Base-by-base conservation (phyloP, 2,329 filamentous ascomycete species). In the Acrodontium crateriforme region DNA sequence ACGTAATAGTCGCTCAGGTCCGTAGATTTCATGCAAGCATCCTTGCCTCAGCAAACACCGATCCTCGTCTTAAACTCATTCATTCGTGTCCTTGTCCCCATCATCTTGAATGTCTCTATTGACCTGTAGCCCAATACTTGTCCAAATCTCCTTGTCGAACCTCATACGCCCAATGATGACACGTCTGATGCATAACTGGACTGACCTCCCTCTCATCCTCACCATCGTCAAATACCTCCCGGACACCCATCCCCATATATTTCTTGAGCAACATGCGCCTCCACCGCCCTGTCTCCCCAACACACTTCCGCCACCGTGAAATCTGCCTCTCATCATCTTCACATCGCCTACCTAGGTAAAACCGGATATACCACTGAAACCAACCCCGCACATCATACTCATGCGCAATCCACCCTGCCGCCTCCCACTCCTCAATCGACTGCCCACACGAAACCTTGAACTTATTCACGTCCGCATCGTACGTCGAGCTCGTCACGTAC, bases 341-440 rank as follows among this genome's bases (percentile, higher is more conserved):
- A 36, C 65, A 66, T 15, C 66, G 46, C 20, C 65, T 40, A 0
- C 65, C 65, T 13, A 51, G 52, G 45, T 60, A 69, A 43, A 68
- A 69, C 0, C 64, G 56, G 26, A 57, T 60, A 41, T 68, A 69
- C 65, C 65, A 69, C 40, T 69, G 65, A 38, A 69, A 68, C 65
- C 64, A 71, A 5, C 65, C 66, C 24, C 67, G 44, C 2, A 67
- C 59, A 42, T 70, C 66, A 29, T 59, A 58, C 14, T 54, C 52
- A 36, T 67, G 65, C n/a, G 54, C 52, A 25, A 70, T 69, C 66
- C 65, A 71, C 0, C 67, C 66, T 3, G 54, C 54, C 0, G 59
- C 60, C 40, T 70, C 66, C 66, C 66, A 69, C 36, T 65, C 57
- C 39, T 69, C 64, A 24, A 69, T 68, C 10, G 47, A 57, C 46